Base-by-base conservation (phyloP, 2,329 filamentous ascomycete species). In the Aspergillus oerlinghausenensis region DNA sequence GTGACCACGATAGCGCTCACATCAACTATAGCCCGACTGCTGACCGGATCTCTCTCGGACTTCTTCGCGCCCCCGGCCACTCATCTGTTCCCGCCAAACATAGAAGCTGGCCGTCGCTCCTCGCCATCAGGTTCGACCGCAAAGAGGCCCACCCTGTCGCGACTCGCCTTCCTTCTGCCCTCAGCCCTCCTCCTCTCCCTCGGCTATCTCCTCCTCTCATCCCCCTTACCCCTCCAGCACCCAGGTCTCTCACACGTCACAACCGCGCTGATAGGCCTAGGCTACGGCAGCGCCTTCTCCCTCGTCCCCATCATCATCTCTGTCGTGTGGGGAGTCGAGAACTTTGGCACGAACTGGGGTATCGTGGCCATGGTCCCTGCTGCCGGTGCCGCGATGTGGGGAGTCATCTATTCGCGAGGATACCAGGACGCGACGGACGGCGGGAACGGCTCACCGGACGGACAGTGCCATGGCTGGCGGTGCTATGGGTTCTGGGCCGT, bases 291-390 rank as follows among this genome's bases (percentile, higher is more conserved):
- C 32, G 85, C 92, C 23, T 99, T 97, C 78, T 89, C 86, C 50
- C 82, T 97, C 5, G 89, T 89, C 0, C 94, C 94, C 2, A 92
- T 97, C 62, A 90, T 97, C 55, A 88, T 97, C 64, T 91, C 88
- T n/a, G 92, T 97, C 9, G 93, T 99, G 49, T 99, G 94, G 94
- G 94, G 94, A 26, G 92, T 96, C 0, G 92, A 97, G 78, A 99
- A 97, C 72, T 97, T 99, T 70, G 94, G 91, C 56, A 99, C 94
- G 0, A 97, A 99, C 67, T 99, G 93, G 86, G 94, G 94, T 9
- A 92, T 97, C 59, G 86, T 97, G 7, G 92, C 92, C 45, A 94
- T 95, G 80, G 87, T 93, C 55, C 94, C 94, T 2, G 94, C 94
- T 0, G 76, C 89, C 0, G 94, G 93, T 0, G 92, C 93, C 0